phyloP scores from a whole-genome alignment of 2,329 filamentous ascomycete species.

The Seiridium unicorne region DNA sequence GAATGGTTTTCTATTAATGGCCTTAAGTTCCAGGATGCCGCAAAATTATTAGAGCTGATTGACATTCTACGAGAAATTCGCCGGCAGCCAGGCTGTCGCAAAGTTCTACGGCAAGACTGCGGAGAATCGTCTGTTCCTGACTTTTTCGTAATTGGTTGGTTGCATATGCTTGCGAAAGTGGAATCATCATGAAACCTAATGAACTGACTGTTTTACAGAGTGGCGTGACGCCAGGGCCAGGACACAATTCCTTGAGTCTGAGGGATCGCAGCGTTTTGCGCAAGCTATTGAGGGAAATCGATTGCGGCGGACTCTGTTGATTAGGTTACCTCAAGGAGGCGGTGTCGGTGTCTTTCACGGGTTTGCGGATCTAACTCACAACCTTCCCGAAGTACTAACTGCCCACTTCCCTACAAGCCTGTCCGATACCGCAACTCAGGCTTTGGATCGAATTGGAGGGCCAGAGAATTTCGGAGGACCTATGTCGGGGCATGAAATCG shows the following conservation, averaged over 20 bases:
- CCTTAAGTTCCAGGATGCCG: neutral
- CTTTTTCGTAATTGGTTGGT: neutral
- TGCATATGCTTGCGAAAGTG: neutral
- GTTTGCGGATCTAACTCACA: neutral
- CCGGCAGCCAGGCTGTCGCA: neutral
- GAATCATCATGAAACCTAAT: neutral
- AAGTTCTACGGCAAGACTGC: neutral
- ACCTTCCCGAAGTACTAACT: neutral
- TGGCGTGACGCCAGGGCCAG: neutral
- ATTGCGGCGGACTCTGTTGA: neutral
- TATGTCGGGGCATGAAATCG: neutral
- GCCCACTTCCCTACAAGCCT: neutral
- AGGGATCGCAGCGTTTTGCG: neutral
- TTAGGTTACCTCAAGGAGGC: neutral
- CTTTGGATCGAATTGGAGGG: neutral
- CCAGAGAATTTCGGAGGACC: neutral
- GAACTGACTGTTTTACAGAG: neutral
- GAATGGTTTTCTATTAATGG: neutral
- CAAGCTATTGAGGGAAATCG: neutral
- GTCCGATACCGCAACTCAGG: neutral
- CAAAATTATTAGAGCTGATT: neutral
- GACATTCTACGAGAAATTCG: neutral
- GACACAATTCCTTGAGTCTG: neutral
- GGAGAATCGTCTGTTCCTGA: neutral
- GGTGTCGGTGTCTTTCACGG: neutral